These are phyloP conservation scores for Eutrema yunnanense DNA, from an alignment of 345 rosid genomes.

Conservation along the genomic window DNA sequence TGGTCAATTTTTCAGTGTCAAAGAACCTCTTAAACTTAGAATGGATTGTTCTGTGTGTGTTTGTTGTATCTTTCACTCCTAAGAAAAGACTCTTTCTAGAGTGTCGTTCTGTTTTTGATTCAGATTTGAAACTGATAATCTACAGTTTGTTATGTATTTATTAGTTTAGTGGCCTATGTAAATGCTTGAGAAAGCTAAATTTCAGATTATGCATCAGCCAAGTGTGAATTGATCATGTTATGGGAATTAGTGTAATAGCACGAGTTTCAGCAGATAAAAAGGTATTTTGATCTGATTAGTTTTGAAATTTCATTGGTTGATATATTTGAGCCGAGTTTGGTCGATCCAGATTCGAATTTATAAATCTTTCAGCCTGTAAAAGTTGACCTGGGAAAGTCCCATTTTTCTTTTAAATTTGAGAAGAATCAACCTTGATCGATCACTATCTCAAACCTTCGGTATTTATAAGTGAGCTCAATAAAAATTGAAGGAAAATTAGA, in stretches of 20 bases:
- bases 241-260: neutral
- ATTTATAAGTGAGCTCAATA: neutral
- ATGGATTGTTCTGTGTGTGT: neutral
- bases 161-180: neutral
- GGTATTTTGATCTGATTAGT: neutral
- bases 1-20: neutral
- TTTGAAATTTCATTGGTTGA: neutral
- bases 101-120: neutral
- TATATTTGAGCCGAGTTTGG: neutral
- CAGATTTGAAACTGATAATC: neutral
- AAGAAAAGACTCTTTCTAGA: neutral
- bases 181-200: neutral
- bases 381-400: no score
- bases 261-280: neutral
- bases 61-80: neutral
- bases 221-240: neutral
- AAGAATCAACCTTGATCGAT: no score
- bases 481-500: neutral
- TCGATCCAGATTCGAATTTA: neutral
- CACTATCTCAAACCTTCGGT: no score
- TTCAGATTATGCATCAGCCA: neutral
- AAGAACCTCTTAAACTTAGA: neutral
- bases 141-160: constrained; percentile 2
- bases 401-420: neutral
- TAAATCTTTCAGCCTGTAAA: neutral